Percentiles rank a stretch among this genome's conserved stretches.
Conservation (phyloP, 2,329 filamentous ascomycete species). For the Aspergillus viridinutans region DNA sequence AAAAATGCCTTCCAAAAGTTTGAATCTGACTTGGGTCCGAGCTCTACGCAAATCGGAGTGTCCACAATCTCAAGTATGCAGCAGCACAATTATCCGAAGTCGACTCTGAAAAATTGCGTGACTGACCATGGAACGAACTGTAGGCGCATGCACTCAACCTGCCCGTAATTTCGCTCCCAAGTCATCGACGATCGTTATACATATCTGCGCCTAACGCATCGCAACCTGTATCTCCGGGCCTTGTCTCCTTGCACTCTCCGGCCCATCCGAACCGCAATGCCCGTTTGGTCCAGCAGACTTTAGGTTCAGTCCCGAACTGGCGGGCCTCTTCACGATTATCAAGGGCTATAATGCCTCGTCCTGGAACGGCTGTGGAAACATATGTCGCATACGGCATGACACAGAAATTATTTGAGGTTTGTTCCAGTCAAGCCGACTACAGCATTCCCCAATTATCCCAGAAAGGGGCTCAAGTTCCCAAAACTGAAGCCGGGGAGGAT, state of each 20-base stretch:
- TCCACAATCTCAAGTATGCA: constrained; percentile 16
- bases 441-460: constrained; percentile 64
- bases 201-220: background rate
- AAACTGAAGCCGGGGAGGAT: constrained; percentile 75
- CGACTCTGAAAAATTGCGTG: background rate
- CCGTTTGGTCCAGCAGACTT: background rate
- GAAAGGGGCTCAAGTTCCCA: constrained; percentile 63
- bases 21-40: constrained; percentile 17
- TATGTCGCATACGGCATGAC: constrained; percentile 79
- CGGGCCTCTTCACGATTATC: constrained; percentile 24
- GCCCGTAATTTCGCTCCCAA: constrained; percentile 2
- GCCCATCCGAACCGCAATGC: background rate
- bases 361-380: constrained; percentile 51
- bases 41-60: constrained; percentile 14
- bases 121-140: constrained; percentile 4
- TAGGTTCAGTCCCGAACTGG: constrained; percentile 5
- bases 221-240: background rate
- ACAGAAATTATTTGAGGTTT: constrained; percentile 72
- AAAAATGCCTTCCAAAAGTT: constrained; percentile 20
- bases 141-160: constrained; percentile 13
- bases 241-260: background rate
- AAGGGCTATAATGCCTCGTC: constrained; percentile 28
- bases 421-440: constrained; percentile 70
- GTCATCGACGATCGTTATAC: constrained; percentile 1
- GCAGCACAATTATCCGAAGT: background rate